Evolutionary conservation across 2,329 filamentous ascomycete genomes (phyloP).

Genomic region (Chrysoporthe cubensis): DNA sequence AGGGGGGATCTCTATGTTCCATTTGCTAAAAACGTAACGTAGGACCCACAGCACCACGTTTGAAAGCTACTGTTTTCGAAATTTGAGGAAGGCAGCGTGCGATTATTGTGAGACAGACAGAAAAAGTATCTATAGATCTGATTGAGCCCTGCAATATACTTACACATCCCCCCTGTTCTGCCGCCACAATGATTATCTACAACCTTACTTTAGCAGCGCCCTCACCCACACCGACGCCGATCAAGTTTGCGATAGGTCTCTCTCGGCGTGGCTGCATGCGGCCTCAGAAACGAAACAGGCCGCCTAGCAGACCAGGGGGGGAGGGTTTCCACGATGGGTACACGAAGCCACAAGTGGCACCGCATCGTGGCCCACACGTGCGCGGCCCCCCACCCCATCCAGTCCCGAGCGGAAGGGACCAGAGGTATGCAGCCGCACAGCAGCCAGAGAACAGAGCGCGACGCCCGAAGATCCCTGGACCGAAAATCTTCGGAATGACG

Average conservation of each 20-base stretch:
- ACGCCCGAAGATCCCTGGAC: background rate
- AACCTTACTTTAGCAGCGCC: background rate
- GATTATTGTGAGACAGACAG: background rate
- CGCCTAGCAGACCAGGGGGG: background rate
- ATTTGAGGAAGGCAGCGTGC: conserved; percentile 5
- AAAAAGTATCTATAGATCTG: background rate
- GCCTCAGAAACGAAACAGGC: background rate
- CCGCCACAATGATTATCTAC: background rate
- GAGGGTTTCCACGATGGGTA: background rate
- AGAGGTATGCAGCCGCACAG: background rate
- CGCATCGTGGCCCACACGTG: background rate
- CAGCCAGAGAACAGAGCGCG: background rate
- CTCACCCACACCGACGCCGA: background rate
- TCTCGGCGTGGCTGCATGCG: background rate
- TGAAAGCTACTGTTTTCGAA: background rate
- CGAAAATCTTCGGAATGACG: conserved; percentile 8
- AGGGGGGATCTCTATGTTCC: background rate
- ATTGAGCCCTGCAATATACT: background rate
- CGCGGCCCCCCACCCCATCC: background rate
- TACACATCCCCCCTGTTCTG: background rate
- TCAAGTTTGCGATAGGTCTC: background rate
- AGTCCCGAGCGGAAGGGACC: background rate
- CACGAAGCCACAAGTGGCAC: conserved; percentile 15
- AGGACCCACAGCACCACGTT: conserved; percentile 13
- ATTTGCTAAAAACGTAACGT: background rate